Evolutionary conservation across 2,329 filamentous ascomycete genomes (phyloP).

Genomic region (Verticillium nubilum): DNA sequence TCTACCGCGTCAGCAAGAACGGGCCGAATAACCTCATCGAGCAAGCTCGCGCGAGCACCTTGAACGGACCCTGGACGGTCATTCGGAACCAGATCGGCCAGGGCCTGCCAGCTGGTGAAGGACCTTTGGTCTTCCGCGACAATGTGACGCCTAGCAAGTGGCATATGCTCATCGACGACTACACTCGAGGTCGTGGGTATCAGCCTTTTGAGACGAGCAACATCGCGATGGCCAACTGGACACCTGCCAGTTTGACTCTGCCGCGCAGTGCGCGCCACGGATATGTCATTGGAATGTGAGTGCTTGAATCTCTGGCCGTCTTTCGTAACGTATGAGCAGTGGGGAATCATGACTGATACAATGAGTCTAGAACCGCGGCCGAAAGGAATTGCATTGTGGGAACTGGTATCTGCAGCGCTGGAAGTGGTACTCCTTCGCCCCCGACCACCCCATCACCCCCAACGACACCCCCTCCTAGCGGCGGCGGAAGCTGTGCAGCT

Average conservation of each 20-base stretch:
- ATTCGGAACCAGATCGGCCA: constrained; percentile 9
- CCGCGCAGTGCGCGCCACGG: constrained; percentile 9
- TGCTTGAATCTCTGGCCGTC: not conserved
- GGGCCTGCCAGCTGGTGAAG: constrained; percentile 11
- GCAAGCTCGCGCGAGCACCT: constrained; percentile 4
- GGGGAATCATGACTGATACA: not conserved
- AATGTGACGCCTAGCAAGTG: constrained; percentile 10
- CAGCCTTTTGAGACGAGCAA: constrained; percentile 9
- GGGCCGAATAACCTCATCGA: constrained; percentile 10
- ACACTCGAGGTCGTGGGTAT: constrained; percentile 11
- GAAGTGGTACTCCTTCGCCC: not conserved
- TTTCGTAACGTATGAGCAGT: not conserved
- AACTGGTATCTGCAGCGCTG: not conserved
- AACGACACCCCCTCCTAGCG: not conserved
- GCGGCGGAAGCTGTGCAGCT: not conserved
- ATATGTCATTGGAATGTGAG: constrained; percentile 11
- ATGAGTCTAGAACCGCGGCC: not conserved
- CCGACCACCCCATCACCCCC: not conserved
- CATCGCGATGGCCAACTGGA: constrained; percentile 8
- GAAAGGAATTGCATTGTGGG: not conserved
- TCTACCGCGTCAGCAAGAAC: constrained; percentile 11
- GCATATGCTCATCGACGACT: constrained; percentile 13
- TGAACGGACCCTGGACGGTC: constrained; percentile 9
- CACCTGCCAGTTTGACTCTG: constrained; percentile 1
- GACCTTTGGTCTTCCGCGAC: constrained; percentile 11